Evolutionary conservation across 768 basidiomycete genomes (phyloP), one percentile per base, ranked within the genome.

Genomic region (Leucocoprinus birnbaumii): DNA sequence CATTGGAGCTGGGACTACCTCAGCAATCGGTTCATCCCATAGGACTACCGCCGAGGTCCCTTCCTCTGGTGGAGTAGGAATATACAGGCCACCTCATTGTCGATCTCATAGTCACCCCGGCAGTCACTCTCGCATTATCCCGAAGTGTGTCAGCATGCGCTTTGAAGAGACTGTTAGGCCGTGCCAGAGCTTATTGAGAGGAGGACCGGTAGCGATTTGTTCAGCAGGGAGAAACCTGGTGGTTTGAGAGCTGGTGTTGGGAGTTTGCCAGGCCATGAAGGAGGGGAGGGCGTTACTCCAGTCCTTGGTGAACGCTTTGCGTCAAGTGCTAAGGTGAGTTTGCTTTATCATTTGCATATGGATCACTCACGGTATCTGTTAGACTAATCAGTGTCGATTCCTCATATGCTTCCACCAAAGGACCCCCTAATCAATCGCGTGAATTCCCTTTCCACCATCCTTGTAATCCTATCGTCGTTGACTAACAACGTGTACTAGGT

Each of bases 141-240:
- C 47, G 16, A 48, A 48, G 35, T 3, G 19, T 35, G 47, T 48
- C 19, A 27, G 27, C n/a, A 31, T 16, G 1, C 47, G 35, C 13
- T 48, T 48, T 34, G 47, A 48, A 9, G 47, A 48, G 11, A 48
- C 47, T n/a, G 35, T 48, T 35, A 31, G 47, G 3, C 47, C 47
- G 7, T 18, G 6, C 51, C 38, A 26, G 27, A 16, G 3, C 45
- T 41, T 56, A 40, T 48, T 6, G 47, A 27, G 27, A 48, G 18
- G 47, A 34, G 47, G 27, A 37, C 38, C 22, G 55, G 26, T 31
- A 51, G 21, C 9, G 59, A 62, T 8, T 18, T 63, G 19, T 63
- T 62, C 3, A 49, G 38, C n/a, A 7, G 16, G 37, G 55, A 44
- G 21, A 38, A 38, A n/a, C 55, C 25, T 22, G 26, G 38, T 43